Base-by-base conservation (phyloP, 805 yeast genomes). In the Alloascoidea hylecoeti region DNA sequence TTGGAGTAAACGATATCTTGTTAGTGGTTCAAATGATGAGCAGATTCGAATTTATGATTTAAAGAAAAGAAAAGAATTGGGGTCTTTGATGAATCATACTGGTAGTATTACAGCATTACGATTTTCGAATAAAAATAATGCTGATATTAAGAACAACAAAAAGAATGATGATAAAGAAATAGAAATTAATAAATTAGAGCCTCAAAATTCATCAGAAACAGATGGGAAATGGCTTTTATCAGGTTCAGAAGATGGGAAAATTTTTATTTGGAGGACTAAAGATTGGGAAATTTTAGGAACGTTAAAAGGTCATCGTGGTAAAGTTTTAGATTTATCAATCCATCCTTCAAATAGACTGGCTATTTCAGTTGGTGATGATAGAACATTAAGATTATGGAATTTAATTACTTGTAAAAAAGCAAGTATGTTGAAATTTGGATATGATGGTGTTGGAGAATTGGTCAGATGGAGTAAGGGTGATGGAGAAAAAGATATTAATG, bases 401-500 rank as follows among this genome's bases (percentile, higher is more conserved):
- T 64, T 92, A 46, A 89, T 92, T 97, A 89, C 96, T 1, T 92
- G 85, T 12, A 82, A 83, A 54, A 88, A 86, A 57, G 97, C 97
- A 15, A 88, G 95, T 1, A 66, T 72, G 6, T 61, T 88, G 57
- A 86, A 81, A 34, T 46, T 63, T 13, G 41, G 30, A 12, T 18
- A 34, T 23, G 30, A n/a, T 9, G n/a, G 13, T 9, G 9, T 9
- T 23, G 30, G 30, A n/a, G 30, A 75, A 43, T 63, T 61, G 50
- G 81, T 78, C 5, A 65, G 72, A 48, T 23, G 30, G 30, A 23
- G 30, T n/a, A 9, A n/a, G 13, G 30, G 30, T n/a, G 9, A 9
- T 23, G 30, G 30, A 9, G n/a, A n/a, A n/a, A n/a, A n/a, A n/a
- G n/a, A n/a, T n/a, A n/a, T n/a, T n/a, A n/a, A n/a, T n/a, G n/a